Percentiles rank a stretch among this genome's conserved stretches.
Evolutionary conservation across 2,329 filamentous ascomycete species (phyloP).

Genomic region (Tolypocladium cylindrosporum): DNA sequence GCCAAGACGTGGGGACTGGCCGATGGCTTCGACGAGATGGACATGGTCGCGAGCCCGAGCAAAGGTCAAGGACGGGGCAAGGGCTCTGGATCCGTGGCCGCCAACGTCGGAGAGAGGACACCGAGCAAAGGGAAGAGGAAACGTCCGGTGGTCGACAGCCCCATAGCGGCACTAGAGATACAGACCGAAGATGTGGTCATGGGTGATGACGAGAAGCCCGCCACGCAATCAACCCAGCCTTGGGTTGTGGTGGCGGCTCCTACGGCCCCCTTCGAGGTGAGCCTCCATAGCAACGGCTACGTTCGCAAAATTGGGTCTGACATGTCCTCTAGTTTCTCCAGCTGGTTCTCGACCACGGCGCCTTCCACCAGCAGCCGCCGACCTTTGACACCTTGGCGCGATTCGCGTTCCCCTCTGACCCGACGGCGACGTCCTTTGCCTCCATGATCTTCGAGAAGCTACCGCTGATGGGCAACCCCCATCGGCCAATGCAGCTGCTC

Average conservation of each 20-base stretch:
- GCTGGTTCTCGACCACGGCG: conserved; percentile 53
- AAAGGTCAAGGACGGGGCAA: conserved; percentile 34
- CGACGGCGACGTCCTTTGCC: conserved; percentile 46
- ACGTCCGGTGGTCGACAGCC: conserved; percentile 54
- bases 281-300: conserved; percentile 1
- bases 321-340: conserved; percentile 42
- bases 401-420: conserved; percentile 55
- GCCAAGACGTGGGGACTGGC: conserved; percentile 48
- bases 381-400: conserved; percentile 59
- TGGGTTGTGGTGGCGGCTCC: conserved; percentile 13
- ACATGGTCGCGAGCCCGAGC: conserved; percentile 43
- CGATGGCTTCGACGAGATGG: conserved; percentile 69
- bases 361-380: conserved; percentile 43
- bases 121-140: conserved; percentile 66
- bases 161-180: conserved; percentile 49
- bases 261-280: conserved; percentile 33
- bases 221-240: conserved; percentile 8
- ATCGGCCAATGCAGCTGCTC: conserved; percentile 44
- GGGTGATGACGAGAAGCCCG: conserved; percentile 16
- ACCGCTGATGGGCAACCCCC: conserved; percentile 42
- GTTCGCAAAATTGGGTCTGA: neutral
- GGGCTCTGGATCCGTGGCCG: conserved; percentile 31
- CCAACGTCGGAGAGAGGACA: conserved; percentile 39
- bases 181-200: conserved; percentile 31
- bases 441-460: conserved; percentile 59